Conservation (phyloP, 495 filamentous ascomycete species). For the Hypomontagnella submonticulosa region DNA sequence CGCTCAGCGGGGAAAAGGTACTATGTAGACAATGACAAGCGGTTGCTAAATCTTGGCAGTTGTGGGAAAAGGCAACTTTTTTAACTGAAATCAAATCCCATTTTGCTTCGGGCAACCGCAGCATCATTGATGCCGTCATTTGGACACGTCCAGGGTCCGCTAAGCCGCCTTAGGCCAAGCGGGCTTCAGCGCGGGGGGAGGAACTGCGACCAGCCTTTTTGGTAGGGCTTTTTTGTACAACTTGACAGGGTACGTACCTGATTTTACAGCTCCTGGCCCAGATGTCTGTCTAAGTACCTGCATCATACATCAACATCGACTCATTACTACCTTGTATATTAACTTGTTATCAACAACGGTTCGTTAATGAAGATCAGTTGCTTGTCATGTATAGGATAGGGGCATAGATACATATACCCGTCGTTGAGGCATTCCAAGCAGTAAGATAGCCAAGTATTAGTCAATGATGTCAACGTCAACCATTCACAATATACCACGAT, state of each 20-base stretch:
- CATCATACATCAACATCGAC: too few species aligned
- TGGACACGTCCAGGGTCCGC: constrained; percentile 40
- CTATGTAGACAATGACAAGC: too few species aligned
- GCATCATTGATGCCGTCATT: constrained; percentile 46
- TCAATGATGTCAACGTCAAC: constrained; percentile 10
- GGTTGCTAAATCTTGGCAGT: constrained; percentile 8
- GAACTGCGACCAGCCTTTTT: constrained; percentile 4
- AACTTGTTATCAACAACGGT: too few species aligned
- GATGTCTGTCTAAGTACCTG: too few species aligned
- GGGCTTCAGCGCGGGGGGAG: neutral
- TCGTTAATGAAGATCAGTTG: neutral
- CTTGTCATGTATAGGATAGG: neutral
- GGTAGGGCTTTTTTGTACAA: constrained; percentile 1
- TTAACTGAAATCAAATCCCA: too few species aligned
- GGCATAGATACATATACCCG: neutral
- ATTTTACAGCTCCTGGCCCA: too few species aligned
- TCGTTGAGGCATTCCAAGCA: neutral
- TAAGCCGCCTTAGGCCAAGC: constrained; percentile 31
- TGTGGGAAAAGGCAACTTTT: constrained; percentile 12
- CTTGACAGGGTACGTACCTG: constrained; percentile 8
- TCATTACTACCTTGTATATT: too few species aligned
- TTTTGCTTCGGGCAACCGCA: constrained; percentile 34
- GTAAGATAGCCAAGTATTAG: neutral
- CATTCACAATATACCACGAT: constrained; percentile 35
- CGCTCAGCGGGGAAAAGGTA: too few species aligned